Percentiles rank a stretch among this genome's conserved stretches.
Conservation (phyloP, 176 grass and related monocot genomes). For the Musa itinerans region DNA sequence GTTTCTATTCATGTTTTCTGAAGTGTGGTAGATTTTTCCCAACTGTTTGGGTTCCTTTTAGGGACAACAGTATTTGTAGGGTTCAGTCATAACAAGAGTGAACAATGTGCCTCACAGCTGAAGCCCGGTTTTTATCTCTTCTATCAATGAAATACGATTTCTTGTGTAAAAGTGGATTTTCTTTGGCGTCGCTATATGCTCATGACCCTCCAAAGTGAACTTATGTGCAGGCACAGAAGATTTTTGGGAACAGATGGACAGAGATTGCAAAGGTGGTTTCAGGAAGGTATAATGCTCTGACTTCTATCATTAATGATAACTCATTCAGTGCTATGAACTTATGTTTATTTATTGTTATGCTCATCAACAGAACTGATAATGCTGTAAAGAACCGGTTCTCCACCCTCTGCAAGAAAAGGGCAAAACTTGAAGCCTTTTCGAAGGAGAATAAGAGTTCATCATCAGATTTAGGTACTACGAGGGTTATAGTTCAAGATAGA, state of each 20-base stretch:
- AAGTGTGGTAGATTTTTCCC: not conserved
- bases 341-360: not conserved
- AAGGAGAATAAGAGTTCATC: slow-evolving; percentile 54
- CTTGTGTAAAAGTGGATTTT: not conserved
- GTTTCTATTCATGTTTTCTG: not conserved
- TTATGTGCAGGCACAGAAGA: slow-evolving; percentile 73
- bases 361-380: slow-evolving; percentile 71
- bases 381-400: slow-evolving; percentile 93
- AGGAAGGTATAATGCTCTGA: slow-evolving; percentile 58
- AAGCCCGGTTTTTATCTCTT: not conserved
- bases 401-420: slow-evolving; percentile 77
- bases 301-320: not conserved
- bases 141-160: not conserved
- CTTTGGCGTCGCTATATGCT: not conserved
- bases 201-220: slow-evolving; percentile 4
- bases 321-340: not conserved
- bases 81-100: not conserved
- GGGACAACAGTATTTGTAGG: not conserved
- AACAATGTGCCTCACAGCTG: not conserved
- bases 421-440: slow-evolving; percentile 46
- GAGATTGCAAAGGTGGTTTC: slow-evolving; percentile 97
- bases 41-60: not conserved
- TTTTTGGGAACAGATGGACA: slow-evolving; percentile 92
- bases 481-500: slow-evolving; percentile 37
- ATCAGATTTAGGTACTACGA: slow-evolving; percentile 50